phyloP scores from a whole-genome alignment of 78 protist species.

The slime mould (Dictyostelium discoideum) region dicty_2.7 NC_007089.4:4517501-4518000 shows the following conservation, averaged over 20 bases:
- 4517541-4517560: neutral
- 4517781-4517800: too few species aligned
- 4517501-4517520: too few species aligned
- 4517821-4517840: too few species aligned
- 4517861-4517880: neutral
- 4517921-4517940: neutral
- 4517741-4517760: too few species aligned
- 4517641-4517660: neutral
- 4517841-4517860: neutral
- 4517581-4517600: too few species aligned
- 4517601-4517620: too few species aligned
- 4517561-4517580: too few species aligned
- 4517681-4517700: neutral
- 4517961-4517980: neutral
- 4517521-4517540: too few species aligned
- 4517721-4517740: neutral
- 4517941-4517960: neutral
- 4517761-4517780: too few species aligned
- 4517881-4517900: neutral
- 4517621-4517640: neutral
- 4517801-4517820: too few species aligned
- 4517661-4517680: neutral
- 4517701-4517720: neutral
- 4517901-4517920: neutral
- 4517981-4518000: neutral